Percentiles rank a stretch among this genome's conserved stretches.
These are phyloP conservation scores for Chamaenerion angustifolium DNA, from an alignment of 345 rosid genomes.

Conservation along the genomic window DNA sequence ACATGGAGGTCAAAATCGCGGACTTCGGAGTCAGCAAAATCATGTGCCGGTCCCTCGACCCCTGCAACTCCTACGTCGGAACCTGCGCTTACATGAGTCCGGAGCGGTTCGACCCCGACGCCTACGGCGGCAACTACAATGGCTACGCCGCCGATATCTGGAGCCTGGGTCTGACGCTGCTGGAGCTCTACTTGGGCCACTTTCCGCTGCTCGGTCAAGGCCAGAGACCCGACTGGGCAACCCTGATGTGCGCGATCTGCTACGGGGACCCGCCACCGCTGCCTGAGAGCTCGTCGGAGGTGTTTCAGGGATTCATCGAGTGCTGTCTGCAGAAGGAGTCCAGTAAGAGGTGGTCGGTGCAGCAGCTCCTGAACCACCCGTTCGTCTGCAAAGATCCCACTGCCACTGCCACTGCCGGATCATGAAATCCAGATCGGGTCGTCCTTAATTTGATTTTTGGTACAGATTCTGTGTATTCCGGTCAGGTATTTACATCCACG, in stretches of 20 bases:
- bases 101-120: constrained; percentile 43
- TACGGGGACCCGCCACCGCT: constrained; percentile 28
- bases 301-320: constrained; percentile 25
- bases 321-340: constrained; percentile 58
- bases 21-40: constrained; percentile 57
- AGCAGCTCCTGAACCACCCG: constrained; percentile 45
- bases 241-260: constrained; percentile 43
- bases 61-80: constrained; percentile 23
- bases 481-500: too few species aligned
- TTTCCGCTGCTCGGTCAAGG: constrained; percentile 40
- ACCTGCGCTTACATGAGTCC: constrained; percentile 72
- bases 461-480: too few species aligned
- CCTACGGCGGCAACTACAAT: constrained; percentile 24
- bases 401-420: too few species aligned
- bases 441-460: too few species aligned
- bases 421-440: too few species aligned
- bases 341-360: constrained; percentile 40
- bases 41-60: constrained; percentile 9
- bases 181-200: constrained; percentile 48
- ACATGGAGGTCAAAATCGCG: constrained; percentile 48
- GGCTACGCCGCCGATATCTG: constrained; percentile 53
- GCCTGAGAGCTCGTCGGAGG: constrained; percentile 34
- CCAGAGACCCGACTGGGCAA: constrained; percentile 51
- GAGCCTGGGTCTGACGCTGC: constrained; percentile 50
- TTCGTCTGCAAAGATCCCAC: constrained; percentile 17